A percentile compares a stretch with the other conserved stretches of the same genome.
Conservation (phyloP, 257 asterid species). For the Handroanthus guayacan region DNA sequence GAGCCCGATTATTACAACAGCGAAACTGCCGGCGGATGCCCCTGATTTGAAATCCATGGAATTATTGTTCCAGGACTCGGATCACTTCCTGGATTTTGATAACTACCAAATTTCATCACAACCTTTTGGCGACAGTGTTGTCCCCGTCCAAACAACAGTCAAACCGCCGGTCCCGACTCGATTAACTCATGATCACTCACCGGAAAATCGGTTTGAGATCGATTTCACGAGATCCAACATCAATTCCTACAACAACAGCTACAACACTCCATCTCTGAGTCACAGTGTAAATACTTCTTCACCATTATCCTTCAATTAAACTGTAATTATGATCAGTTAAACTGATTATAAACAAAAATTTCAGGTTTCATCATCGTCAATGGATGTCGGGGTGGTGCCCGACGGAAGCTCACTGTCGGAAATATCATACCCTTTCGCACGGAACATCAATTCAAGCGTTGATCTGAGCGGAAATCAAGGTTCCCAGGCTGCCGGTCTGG, state of each 20-base stretch:
- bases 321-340: neutral
- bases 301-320: neutral
- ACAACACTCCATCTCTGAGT: slow-evolving; percentile 62
- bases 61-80: slow-evolving; percentile 62
- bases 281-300: slow-evolving; percentile 61
- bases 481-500: slow-evolving; percentile 52
- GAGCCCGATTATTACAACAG: slow-evolving; percentile 33
- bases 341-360: neutral
- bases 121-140: slow-evolving; percentile 69
- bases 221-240: slow-evolving; percentile 70
- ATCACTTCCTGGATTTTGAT: slow-evolving; percentile 68
- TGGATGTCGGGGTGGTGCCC: slow-evolving; percentile 86
- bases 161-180: slow-evolving; percentile 45
- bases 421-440: slow-evolving; percentile 53
- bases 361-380: slow-evolving; percentile 85
- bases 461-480: slow-evolving; percentile 52
- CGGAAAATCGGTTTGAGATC: slow-evolving; percentile 63
- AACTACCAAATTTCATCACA: slow-evolving; percentile 46
- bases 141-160: slow-evolving; percentile 63
- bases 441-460: slow-evolving; percentile 25
- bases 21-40: slow-evolving; percentile 39
- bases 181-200: slow-evolving; percentile 40
- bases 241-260: slow-evolving; percentile 59
- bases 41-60: slow-evolving; percentile 64
- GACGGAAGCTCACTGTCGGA: slow-evolving; percentile 75